Evolutionary conservation across 345 rosid genomes (phyloP), one percentile per base, ranked within the genome.

Genomic region (Geranium rotundifolium): DNA sequence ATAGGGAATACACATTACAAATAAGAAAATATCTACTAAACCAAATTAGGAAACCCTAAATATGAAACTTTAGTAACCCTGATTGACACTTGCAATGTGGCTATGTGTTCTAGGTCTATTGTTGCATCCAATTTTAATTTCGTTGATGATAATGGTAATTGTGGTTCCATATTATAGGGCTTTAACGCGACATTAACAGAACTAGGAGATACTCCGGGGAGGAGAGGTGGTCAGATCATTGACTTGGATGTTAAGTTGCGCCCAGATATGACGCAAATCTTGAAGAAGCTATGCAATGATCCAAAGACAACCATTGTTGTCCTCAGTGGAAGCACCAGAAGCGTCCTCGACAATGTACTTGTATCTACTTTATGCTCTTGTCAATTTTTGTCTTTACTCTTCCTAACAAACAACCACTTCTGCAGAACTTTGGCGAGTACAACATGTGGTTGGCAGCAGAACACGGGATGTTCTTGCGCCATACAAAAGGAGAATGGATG

Each of bases 381-480:
- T 39, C 29, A 10, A 9, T 14, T 2, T 46, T 46, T 46, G 15
- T 1, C 52, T 12, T 46, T 46, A 10, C 52, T 14, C 12, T 46
- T 46, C 52, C 63, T 60, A 61, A 67, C 61, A n/a, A 37, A 23
- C 41, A 61, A 67, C 52, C 61, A 67, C 63, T 65, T 72, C 41
- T 27, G 27, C 85, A 95, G 99, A 90, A 95, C 79, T 95, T 90
- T 67, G 79, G 76, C 41, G 95, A 84, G 75, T 95, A 81, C 62
- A 79, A 88, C 64, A 76, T 90, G 84, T 95, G 97, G 97, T 69
- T 95, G 72, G 99, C 99, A 37, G 99, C 97, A 19, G 99, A 95
- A 77, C 87, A 95, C 59, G 99, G 99, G 52, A 95, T 95, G 99
- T 95, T 95, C 75, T 60, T 95, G 58, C 88, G 97, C 66, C 84